A percentile compares a stretch with the other conserved stretches of the same genome.
Conservation (phyloP, 176 grass and related monocot genomes). For the Calamus simplicifolius region DNA sequence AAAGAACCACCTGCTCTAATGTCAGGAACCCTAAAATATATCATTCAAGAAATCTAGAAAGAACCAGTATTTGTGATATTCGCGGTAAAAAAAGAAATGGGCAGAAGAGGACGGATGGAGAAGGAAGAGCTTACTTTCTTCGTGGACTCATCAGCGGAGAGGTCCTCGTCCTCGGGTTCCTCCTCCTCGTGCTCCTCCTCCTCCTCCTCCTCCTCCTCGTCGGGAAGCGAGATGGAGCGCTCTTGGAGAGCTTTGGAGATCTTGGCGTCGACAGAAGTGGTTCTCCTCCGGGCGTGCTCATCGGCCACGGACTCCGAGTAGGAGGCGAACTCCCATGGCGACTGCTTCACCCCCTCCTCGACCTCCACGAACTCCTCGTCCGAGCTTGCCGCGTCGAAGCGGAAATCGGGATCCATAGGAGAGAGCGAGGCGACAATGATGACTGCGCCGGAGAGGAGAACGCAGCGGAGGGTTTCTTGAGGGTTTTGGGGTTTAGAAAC, state of each 20-base stretch:
- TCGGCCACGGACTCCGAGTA: constrained; percentile 64
- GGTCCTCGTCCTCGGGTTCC: constrained; percentile 10
- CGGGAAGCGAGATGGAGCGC: constrained; percentile 20
- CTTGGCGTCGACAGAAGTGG: constrained; percentile 72
- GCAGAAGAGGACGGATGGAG: not conserved
- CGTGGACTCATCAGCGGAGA: constrained; percentile 37
- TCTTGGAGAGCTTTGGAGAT: constrained; percentile 44
- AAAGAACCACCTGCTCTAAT: no score
- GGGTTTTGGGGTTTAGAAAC: constrained; percentile 5
- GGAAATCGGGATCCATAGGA: constrained; percentile 67
- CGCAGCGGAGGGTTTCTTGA: constrained; percentile 26
- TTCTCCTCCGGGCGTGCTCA: constrained; percentile 45
- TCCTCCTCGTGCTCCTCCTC: constrained; percentile 11
- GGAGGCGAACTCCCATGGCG: constrained; percentile 71
- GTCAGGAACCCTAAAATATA: no score
- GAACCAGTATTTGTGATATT: no score
- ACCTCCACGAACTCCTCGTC: constrained; percentile 18
- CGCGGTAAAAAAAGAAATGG: no score
- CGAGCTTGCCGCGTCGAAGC: constrained; percentile 57
- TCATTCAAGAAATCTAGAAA: no score
- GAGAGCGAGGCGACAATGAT: not conserved
- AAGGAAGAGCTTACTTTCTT: constrained; percentile 24
- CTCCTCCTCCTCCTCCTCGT: constrained; percentile 17
- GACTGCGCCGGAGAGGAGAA: not conserved
- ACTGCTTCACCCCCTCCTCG: constrained; percentile 30